A percentile compares a stretch with the other conserved stretches of the same genome.
Conservation (phyloP, 345 rosid genomes). For the Bruguiera parviflora region DNA sequence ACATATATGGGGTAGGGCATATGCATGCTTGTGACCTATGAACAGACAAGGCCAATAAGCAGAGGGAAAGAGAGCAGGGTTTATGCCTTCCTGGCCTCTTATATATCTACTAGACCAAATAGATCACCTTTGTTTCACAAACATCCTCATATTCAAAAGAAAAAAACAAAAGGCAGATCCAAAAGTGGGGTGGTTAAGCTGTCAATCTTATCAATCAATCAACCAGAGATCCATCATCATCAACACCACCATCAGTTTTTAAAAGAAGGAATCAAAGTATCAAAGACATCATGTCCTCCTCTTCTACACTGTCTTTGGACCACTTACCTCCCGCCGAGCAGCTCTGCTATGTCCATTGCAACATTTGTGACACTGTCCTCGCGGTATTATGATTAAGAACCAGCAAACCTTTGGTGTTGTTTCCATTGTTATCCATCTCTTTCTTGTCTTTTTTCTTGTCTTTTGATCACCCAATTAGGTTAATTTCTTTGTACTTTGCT, state of each 20-base stretch:
- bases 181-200: conserved; percentile 50
- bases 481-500: background rate
- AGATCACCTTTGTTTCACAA: conserved; percentile 34
- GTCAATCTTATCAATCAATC: conserved; percentile 54
- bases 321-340: conserved; percentile 61
- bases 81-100: conserved; percentile 16
- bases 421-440: background rate
- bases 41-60: conserved; percentile 24
- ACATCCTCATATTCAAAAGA: conserved; percentile 18
- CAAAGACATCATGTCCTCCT: conserved; percentile 32
- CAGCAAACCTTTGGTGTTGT: background rate
- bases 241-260: conserved; percentile 22
- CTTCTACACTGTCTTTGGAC: conserved; percentile 36
- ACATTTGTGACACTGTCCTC: conserved; percentile 87
- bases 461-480: background rate
- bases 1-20: background rate
- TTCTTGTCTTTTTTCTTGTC: background rate
- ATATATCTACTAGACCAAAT: conserved; percentile 26
- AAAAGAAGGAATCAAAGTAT: conserved; percentile 21
- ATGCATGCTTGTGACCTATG: conserved; percentile 8
- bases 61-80: conserved; percentile 12
- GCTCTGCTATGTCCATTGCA: conserved; percentile 98
- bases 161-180: conserved; percentile 38
- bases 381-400: conserved; percentile 44
- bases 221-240: conserved; percentile 26